These are phyloP conservation scores for Pythium aristosporum DNA, from an alignment of 352 stramenopile genomes.

Conservation along the genomic window DNA sequence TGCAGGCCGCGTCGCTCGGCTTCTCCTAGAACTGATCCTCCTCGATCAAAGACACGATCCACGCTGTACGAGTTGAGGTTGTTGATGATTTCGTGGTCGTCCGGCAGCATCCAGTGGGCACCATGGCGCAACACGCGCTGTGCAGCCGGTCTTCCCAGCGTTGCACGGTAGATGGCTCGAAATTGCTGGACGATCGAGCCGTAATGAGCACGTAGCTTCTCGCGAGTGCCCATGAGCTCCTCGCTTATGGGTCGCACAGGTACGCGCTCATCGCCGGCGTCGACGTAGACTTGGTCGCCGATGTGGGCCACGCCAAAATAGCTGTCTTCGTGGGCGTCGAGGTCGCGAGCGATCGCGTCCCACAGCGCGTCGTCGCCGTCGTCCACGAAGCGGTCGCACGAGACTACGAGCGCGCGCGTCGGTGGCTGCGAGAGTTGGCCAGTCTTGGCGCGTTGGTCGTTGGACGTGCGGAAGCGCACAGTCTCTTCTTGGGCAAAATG, in stretches of 20 bases:
- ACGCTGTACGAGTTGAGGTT: conserved; percentile 61
- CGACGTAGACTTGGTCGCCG: conserved; percentile 33
- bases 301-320: conserved; percentile 27
- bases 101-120: conserved; percentile 77
- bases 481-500: conserved; percentile 21
- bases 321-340: conserved; percentile 25
- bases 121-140: conserved; percentile 59
- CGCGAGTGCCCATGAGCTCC: neutral
- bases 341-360: conserved; percentile 42
- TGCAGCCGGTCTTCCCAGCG: conserved; percentile 41
- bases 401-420: conserved; percentile 41
- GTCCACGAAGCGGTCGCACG: conserved; percentile 63
- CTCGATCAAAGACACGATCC: conserved; percentile 18
- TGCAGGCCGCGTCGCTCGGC: conserved; percentile 27
- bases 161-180: conserved; percentile 55
- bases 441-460: neutral
- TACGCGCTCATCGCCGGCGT: conserved; percentile 5
- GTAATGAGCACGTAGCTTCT: conserved; percentile 17
- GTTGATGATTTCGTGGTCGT: conserved; percentile 80
- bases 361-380: conserved; percentile 67
- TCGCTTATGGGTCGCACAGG: neutral
- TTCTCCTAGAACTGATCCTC: neutral
- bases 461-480: conserved; percentile 40
- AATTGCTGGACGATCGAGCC: conserved; percentile 40
- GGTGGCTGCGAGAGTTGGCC: neutral